A percentile compares a stretch with the other conserved stretches of the same genome.
phyloP scores from a whole-genome alignment of 1,284 basidiomycete genomes.

The Tilletiaria anomala region DNA sequence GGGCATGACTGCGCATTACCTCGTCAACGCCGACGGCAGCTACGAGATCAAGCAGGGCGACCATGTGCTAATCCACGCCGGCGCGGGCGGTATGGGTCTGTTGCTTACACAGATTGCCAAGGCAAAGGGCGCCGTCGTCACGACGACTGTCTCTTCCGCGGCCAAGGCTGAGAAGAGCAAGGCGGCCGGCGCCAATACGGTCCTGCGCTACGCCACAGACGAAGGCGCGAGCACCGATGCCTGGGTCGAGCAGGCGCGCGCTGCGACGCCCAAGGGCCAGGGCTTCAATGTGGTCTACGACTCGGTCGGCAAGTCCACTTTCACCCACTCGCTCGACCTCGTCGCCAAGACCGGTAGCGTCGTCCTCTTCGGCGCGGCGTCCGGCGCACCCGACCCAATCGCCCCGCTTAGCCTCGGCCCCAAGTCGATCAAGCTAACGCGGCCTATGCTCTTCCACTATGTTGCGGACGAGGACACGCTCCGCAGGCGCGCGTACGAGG shows the following conservation, averaged over 20 bases:
- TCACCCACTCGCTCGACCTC: slow-evolving; percentile 54
- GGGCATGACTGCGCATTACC: slow-evolving; percentile 55
- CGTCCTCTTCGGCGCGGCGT: slow-evolving; percentile 81
- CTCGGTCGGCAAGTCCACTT: slow-evolving; percentile 59
- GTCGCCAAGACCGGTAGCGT: slow-evolving; percentile 46
- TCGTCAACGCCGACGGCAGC: slow-evolving; percentile 68
- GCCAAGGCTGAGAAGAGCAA: slow-evolving; percentile 76
- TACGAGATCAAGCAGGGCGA: slow-evolving; percentile 58
- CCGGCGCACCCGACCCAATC: slow-evolving; percentile 55
- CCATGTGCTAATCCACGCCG: slow-evolving; percentile 64
- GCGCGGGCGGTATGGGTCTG: slow-evolving; percentile 60
- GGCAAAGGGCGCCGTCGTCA: slow-evolving; percentile 63
- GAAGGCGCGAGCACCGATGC: too few species aligned
- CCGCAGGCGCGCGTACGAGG: slow-evolving; percentile 51
- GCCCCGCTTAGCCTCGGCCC: slow-evolving; percentile 57
- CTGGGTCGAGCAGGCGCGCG: slow-evolving; percentile 8
- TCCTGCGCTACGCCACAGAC: slow-evolving; percentile 57
- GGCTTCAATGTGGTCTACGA: slow-evolving; percentile 74
- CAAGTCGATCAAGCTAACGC: slow-evolving; percentile 59
- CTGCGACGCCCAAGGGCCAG: slow-evolving; percentile 63
- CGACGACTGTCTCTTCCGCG: slow-evolving; percentile 73
- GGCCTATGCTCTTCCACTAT: slow-evolving; percentile 40
- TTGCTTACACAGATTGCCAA: slow-evolving; percentile 43
- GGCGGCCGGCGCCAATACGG: slow-evolving; percentile 66
- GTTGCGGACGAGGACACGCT: slow-evolving; percentile 58